Evolutionary conservation across 805 yeast genomes (phyloP).

Genomic region (Pichia manshurica): DNA sequence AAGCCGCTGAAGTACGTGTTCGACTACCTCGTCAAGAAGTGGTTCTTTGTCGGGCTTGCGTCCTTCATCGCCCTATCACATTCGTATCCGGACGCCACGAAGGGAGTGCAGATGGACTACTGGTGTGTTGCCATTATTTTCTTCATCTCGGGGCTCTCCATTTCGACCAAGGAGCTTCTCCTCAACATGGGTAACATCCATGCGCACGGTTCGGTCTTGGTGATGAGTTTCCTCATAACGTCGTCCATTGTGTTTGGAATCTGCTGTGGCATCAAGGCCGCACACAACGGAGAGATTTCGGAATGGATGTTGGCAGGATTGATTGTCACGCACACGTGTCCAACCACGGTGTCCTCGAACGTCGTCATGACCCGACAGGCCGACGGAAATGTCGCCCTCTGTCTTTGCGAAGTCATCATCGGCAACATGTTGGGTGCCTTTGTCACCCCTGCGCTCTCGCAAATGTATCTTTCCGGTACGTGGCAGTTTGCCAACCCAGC

Average conservation of each 20-base stretch:
- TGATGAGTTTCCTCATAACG: constrained; percentile 59
- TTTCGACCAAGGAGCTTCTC: constrained; percentile 57
- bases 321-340: constrained; percentile 79
- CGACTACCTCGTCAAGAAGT: constrained; percentile 35
- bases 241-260: constrained; percentile 56
- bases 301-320: constrained; percentile 78
- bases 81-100: constrained; percentile 74
- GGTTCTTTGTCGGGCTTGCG: constrained; percentile 75
- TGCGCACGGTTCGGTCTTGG: constrained; percentile 67
- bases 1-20: not conserved
- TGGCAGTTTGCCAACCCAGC: constrained; percentile 85
- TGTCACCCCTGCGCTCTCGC: constrained; percentile 78
- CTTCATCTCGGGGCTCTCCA: constrained; percentile 73
- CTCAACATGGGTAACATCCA: constrained; percentile 72
- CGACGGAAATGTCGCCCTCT: constrained; percentile 68
- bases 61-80: constrained; percentile 68
- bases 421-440: constrained; percentile 86
- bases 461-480: constrained; percentile 52
- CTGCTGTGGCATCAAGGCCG: constrained; percentile 56
- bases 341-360: constrained; percentile 87
- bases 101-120: constrained; percentile 79
- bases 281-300: constrained; percentile 55
- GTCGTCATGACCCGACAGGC: constrained; percentile 89
- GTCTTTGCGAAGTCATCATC: constrained; percentile 77
- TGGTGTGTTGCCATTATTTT: constrained; percentile 86